Base-by-base conservation (phyloP, 805 yeast species). In the Candida rishiriensis region DNA sequence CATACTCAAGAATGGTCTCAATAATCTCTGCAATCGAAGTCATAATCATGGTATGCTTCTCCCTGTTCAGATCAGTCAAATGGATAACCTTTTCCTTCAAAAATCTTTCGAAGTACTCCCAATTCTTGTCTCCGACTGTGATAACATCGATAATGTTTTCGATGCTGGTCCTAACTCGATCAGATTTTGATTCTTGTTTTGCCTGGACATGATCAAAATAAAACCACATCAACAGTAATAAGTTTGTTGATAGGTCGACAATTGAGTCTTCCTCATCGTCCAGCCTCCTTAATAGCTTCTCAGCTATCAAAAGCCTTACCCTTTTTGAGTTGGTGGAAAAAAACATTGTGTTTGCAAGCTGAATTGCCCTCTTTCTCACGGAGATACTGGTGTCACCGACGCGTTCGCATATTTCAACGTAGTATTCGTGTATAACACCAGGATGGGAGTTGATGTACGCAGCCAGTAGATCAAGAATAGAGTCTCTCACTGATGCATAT, bases 401-500 rank as follows among this genome's bases (percentile, higher is more conserved):
- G 51, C 80, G 57, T 10, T 68, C 74, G 36, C 79, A 68, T 8
- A 85, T 63, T 14, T 75, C 64, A 9, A 58, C 63, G 55, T 78
- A 78, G 49, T 76, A 81, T 26, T 71, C 72, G 2, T 70, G 69
- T 16, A 76, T 66, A 29, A 73, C 57, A 3, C 68, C 71, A 0
- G 79, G 76, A 40, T 70, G 70, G 2, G 66, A 52, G 2, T 64
- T 54, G 34, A 81, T 56, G 43, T 73, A 77, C 41, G 68, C 71
- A 10, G 73, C 72, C 21, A 88, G 62, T 34, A 88, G 68, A 36
- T 86, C 93, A 28, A 88, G 65, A 2, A 83, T 83, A 0, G 95
- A 87, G 53, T 84, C 89, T 46, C 88, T 72, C 0, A 88, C 91
- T 34, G 82, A 73, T 0, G 95, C 79, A 2, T 88, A 85, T 0